These are phyloP conservation scores for Datisca glomerata DNA, from an alignment of 306 rosid species.

Conservation along the genomic window DNA sequence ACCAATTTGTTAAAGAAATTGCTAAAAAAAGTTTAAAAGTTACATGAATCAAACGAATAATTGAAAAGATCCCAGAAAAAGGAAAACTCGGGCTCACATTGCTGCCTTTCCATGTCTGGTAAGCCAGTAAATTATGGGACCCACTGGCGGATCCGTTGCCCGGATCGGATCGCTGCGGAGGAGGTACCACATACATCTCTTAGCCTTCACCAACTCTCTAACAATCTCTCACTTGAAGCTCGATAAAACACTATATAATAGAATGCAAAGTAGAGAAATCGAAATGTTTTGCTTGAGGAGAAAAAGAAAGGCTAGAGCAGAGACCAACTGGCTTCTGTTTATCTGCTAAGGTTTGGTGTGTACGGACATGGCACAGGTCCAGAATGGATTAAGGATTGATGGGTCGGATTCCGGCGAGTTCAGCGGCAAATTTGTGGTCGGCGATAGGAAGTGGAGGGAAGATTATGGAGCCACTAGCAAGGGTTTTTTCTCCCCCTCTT, in stretches of 20 bases:
- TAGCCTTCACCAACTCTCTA: not conserved
- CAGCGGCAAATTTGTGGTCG: not conserved
- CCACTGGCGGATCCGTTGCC: constrained; percentile 49
- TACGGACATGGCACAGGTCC: too few relatives aligned
- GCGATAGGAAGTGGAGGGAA: not conserved
- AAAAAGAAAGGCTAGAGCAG: not conserved
- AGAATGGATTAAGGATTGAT: not conserved
- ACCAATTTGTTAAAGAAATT: too few relatives aligned
- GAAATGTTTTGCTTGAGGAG: not conserved
- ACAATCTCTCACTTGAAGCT: constrained; percentile 3
- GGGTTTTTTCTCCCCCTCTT: too few relatives aligned
- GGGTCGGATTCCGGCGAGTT: not conserved
- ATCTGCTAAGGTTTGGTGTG: too few relatives aligned
- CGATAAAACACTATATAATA: constrained; percentile 7
- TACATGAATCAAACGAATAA: not conserved
- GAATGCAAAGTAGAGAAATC: not conserved
- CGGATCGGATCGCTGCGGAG: constrained; percentile 79
- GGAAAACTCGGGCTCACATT: constrained; percentile 39
- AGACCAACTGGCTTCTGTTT: not conserved
- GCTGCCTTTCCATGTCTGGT: constrained; percentile 91
- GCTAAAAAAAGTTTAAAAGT: not conserved
- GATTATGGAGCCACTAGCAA: too few relatives aligned
- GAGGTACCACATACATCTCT: constrained; percentile 89
- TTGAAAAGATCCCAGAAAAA: constrained; percentile 3
- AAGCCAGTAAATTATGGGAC: constrained; percentile 55